A percentile compares a stretch with the other conserved stretches of the same genome.
Evolutionary conservation across 352 stramenopile species (phyloP).

Genomic region (Phytophthora sp.): DNA sequence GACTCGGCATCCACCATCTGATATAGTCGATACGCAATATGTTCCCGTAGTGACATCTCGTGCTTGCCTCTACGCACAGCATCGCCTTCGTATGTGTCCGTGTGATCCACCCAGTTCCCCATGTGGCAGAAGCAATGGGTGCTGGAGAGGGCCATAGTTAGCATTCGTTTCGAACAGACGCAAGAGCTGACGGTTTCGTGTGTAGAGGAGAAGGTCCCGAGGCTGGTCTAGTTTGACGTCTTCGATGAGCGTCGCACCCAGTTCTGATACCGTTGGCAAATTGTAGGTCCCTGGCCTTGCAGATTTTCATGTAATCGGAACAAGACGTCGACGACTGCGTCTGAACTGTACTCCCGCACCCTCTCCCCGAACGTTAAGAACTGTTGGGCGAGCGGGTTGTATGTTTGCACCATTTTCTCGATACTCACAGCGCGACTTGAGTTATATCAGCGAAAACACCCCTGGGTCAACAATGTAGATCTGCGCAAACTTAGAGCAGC

Average conservation of each 20-base stretch:
- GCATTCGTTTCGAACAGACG: slow-evolving; percentile 10
- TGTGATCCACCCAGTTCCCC: slow-evolving; percentile 18
- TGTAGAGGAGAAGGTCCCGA: neutral
- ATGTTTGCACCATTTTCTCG: slow-evolving; percentile 6
- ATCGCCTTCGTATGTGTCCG: neutral
- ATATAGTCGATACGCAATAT: too few relatives aligned
- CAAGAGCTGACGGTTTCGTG: neutral
- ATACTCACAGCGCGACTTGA: too few relatives aligned
- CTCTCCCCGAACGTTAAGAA: slow-evolving; percentile 7
- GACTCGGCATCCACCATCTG: too few relatives aligned
- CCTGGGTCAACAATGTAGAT: slow-evolving; percentile 17
- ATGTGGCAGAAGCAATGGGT: slow-evolving; percentile 6
- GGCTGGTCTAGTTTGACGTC: neutral
- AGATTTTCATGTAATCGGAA: neutral
- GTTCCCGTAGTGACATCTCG: too few relatives aligned
- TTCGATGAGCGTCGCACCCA: neutral
- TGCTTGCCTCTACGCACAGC: too few relatives aligned
- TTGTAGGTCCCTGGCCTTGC: slow-evolving; percentile 8
- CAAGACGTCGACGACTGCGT: neutral
- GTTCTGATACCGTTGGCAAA: slow-evolving; percentile 4
- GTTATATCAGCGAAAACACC: neutral
- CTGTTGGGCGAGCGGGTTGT: slow-evolving; percentile 26
- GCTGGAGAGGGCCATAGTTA: slow-evolving; percentile 8
- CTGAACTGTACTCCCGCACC: neutral
- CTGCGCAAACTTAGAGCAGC: slow-evolving; percentile 13